Percentiles rank a stretch among this genome's conserved stretches.
Evolutionary conservation across 2,329 filamentous ascomycete genomes (phyloP).

Genomic region (Aureobasidium vineae): DNA sequence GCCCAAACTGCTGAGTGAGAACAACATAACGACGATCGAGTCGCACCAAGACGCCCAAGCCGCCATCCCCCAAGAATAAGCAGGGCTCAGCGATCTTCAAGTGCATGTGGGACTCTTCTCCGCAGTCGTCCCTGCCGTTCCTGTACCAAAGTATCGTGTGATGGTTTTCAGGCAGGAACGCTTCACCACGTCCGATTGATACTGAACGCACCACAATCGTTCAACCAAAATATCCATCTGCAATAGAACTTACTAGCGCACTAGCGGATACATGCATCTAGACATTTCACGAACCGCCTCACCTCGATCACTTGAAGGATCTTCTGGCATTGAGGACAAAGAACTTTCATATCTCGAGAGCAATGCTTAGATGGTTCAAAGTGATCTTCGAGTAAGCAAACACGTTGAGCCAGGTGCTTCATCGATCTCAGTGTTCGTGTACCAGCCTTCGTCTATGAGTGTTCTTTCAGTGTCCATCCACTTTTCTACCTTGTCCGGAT

Average conservation of each 20-base stretch:
- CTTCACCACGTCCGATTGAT: not conserved
- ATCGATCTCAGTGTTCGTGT: constrained; percentile 36
- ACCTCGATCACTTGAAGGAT: not conserved
- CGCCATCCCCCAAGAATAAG: not conserved
- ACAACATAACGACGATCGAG: not conserved
- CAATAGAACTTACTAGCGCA: too few species aligned
- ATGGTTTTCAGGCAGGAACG: constrained; percentile 3
- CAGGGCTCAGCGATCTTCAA: constrained; percentile 5
- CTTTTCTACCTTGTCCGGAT: constrained; percentile 41
- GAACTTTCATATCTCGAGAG: not conserved
- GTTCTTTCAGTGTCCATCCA: constrained; percentile 45
- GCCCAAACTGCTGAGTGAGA: not conserved
- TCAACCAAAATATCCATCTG: not conserved
- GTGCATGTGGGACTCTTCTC: not conserved
- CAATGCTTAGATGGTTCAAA: not conserved
- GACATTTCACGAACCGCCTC: not conserved
- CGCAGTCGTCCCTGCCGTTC: not conserved
- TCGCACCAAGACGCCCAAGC: not conserved
- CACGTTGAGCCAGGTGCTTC: not conserved
- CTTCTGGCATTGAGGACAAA: not conserved
- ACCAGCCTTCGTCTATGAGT: constrained; percentile 44
- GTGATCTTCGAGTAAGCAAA: constrained; percentile 10
- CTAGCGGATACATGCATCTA: not conserved
- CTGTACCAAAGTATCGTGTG: constrained; percentile 5
- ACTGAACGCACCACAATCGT: not conserved